Base-by-base conservation (phyloP, 2,329 filamentous ascomycete species). In the Lachnellula arida region DNA sequence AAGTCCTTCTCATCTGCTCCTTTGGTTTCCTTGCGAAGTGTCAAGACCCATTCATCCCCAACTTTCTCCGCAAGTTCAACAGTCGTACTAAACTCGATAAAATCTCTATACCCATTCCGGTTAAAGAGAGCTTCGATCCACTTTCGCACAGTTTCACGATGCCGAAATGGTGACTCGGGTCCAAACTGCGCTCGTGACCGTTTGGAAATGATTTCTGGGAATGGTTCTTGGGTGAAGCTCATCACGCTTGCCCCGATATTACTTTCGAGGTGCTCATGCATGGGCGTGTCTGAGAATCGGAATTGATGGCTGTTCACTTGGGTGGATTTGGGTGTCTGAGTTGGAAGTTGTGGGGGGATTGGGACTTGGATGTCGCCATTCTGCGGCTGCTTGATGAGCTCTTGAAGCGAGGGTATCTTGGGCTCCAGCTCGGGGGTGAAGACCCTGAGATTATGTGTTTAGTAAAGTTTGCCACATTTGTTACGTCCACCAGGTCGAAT, bases 241-340 rank as follows among this genome's bases (percentile, higher is more conserved):
- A 87, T 87, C 0, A 80, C 72, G 1, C 75, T 62, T 8, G 73
- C 72, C 51, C 79, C 77, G 39, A 87, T 78, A 59, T 87, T 87
- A 3, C 81, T 86, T 63, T 86, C 81, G 17, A 86, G 71, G 25
- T 79, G 78, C 0, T 80, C 78, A 58, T 86, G 85, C 15, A 85
- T 73, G 0, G 48, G 46, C 6, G 49, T 53, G 5, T 49, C 44
- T 40, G 49, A 35, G n/a, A 44, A 44, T 0, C 42, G 42, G 11
- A 11, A 19, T 44, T 44, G 42, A 19, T 44, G 42, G 42, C 42
- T 23, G 19, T 44, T 44, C n/a, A 44, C 19, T 44, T 44, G 4
- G 11, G 19, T 23, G 42, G 42, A 19, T 23, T 44, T 44, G 2
- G 42, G 19, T 19, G 15, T 49, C 42, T 46, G 49, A 14, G n/a